Evolutionary conservation across 176 grass and related monocot species (phyloP), one percentile per base, ranked within the genome.

Genomic region (Miscanthus lutarioriparius): DNA sequence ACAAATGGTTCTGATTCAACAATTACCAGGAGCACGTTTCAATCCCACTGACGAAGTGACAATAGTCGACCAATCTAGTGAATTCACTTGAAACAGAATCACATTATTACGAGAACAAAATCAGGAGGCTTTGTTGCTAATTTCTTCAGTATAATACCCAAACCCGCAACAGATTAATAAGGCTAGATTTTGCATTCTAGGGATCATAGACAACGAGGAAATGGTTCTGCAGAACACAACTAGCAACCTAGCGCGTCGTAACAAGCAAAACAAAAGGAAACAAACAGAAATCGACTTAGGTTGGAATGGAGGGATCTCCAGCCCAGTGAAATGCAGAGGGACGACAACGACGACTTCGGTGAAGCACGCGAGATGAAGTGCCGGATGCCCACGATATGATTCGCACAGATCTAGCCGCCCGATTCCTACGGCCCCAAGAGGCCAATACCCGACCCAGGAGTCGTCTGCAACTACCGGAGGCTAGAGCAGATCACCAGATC

Each of bases 401-500:
- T 82, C 30, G 83, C 54, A 54, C 64, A 56, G 25, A 85, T 27
- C 51, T 39, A 82, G 0, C 10, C 4, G 0, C 19, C 22, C 32
- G 25, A 77, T 22, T 49, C 72, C 19, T 12, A n/a, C 23, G 20
- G 12, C 26, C 33, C 33, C 9, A 81, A 15, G 26, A 20, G 43
- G 8, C 15, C 16, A 0, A 10, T 33, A 71, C 35, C 14, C 14
- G 49, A 32, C 10, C 78, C 40, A 11, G 53, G 36, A 35, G 33
- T 8, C 53, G 78, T 38, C 32, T n/a, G 77, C 71, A 49, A 77
- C 63, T 27, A 82, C 83, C 71, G 53, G 77, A 66, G 63, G 70
- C 64, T 20, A 30, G 83, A 44, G 30, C 72, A 77, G 64, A 86
- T 89, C 88, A 26, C 17, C 72, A 71, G 83, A 89, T 85, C 88